These are phyloP conservation scores for Suillus variegatus DNA, from an alignment of 768 basidiomycete species.

Conservation along the genomic window DNA sequence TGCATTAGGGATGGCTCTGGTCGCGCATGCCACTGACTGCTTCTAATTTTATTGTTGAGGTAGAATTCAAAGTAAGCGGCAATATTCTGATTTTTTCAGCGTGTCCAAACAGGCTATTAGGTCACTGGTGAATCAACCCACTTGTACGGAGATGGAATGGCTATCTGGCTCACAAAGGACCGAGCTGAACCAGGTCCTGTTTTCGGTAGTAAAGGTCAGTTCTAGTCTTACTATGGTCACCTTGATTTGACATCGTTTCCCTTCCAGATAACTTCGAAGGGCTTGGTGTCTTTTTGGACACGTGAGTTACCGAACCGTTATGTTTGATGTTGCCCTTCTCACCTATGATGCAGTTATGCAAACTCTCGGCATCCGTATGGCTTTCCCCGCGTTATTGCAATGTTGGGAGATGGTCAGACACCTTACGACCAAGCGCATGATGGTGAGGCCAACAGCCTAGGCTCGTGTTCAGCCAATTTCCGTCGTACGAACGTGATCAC, in stretches of 20 bases:
- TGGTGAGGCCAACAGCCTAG: constrained; percentile 74
- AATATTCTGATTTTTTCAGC: background rate
- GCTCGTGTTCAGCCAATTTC: constrained; percentile 88
- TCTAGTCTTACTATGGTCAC: background rate
- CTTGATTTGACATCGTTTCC: background rate
- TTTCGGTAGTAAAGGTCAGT: constrained; percentile 83
- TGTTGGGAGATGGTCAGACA: constrained; percentile 90
- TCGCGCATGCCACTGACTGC: constrained; percentile 84
- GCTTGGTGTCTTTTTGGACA: constrained; percentile 91
- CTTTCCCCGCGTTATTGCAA: constrained; percentile 86
- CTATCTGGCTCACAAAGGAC: constrained; percentile 88
- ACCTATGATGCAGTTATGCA: constrained; percentile 53
- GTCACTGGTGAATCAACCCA: constrained; percentile 72
- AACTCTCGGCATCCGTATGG: constrained; percentile 80
- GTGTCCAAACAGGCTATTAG: constrained; percentile 36
- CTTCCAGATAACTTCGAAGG: constrained; percentile 83
- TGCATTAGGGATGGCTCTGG: constrained; percentile 89
- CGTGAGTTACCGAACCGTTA: constrained; percentile 49
- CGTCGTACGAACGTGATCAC: constrained; percentile 87
- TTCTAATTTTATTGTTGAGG: constrained; percentile 80
- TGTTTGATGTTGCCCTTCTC: background rate
- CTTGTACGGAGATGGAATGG: constrained; percentile 88
- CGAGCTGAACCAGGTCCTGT: constrained; percentile 85
- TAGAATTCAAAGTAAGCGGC: constrained; percentile 83
- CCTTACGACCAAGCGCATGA: constrained; percentile 81